Evolutionary conservation across 345 rosid genomes (phyloP), one percentile per base, ranked within the genome.

Genomic region (Pugionium cornutum): DNA sequence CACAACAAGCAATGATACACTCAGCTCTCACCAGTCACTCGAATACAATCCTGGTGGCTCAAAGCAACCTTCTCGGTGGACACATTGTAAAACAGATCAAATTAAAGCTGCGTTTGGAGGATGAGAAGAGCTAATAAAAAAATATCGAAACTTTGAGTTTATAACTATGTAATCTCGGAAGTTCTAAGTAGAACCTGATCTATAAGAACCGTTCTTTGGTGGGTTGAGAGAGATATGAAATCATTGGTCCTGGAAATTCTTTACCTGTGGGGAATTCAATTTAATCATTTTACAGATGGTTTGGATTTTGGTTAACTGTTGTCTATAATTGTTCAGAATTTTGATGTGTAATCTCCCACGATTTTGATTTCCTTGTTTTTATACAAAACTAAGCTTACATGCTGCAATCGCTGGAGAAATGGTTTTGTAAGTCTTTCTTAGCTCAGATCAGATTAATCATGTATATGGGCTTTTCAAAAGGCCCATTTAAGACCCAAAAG

Each of bases 1-100:
- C 94, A 88, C 83, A 34, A 34, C 36, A 89, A 82, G 70, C 81
- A 91, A 58, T 87, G 75, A 77, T 53, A 32, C 44, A 37, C 43
- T 31, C 67, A 52, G 4, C 34, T 36, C 29, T 53, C 56, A 28
- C 25, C 18, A 53, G 48, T 61, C 41, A 5, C 36, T 34, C 44
- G 30, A 9, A 44, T 29, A 62, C 63, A 53, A 37, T 53, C 29
- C 29, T 2, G 56, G 62, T 30, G 49, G 68, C 41, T 45, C 40
- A 52, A 60, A 34, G 3, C 55, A 18, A 32, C 41, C 32, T 46
- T 69, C 55, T 6, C 25, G 49, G 34, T 53, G 28, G 48, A 61
- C 33, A 37, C 49, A 41, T 18, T 18, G 18, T 18, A 18, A 18
- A 18, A 18, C 18, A 18, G 18, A 18, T 18, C 18, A 41, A 30